Evolutionary conservation across 139 green algal species (phyloP).

Genomic region (Micromonas commoda): DNA sequence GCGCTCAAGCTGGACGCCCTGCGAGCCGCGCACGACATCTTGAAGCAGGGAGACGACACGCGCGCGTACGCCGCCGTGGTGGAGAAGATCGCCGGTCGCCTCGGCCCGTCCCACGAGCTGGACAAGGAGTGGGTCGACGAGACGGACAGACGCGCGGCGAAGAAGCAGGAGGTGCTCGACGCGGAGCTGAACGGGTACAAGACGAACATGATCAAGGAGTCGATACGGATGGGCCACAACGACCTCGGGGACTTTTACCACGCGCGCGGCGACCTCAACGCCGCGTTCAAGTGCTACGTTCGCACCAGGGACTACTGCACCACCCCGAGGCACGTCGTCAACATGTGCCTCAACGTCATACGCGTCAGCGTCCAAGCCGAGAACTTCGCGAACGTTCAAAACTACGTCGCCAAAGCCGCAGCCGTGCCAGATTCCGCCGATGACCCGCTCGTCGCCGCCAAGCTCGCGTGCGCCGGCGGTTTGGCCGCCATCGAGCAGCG

Average conservation of each 20-base stretch:
- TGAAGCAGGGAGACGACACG: background rate
- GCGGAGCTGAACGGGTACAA: constrained; percentile 64
- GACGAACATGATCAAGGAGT: constrained; percentile 83
- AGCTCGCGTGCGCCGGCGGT: constrained; percentile 58
- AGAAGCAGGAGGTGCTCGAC: constrained; percentile 53
- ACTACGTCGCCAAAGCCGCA: constrained; percentile 82
- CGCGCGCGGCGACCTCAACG: constrained; percentile 67
- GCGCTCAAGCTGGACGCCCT: background rate
- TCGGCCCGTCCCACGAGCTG: background rate
- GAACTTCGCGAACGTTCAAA: constrained; percentile 75
- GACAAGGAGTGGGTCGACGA: background rate
- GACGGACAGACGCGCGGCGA: background rate
- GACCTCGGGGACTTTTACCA: constrained; percentile 82
- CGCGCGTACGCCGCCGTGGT: background rate
- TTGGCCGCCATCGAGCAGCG: constrained; percentile 52
- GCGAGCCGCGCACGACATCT: background rate
- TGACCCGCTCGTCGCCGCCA: constrained; percentile 31
- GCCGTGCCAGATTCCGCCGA: too few relatives aligned
- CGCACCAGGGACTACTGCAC: constrained; percentile 88
- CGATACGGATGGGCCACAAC: constrained; percentile 80
- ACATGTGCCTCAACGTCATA: constrained; percentile 84
- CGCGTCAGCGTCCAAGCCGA: constrained; percentile 64
- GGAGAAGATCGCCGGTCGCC: background rate
- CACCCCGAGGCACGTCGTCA: constrained; percentile 68
- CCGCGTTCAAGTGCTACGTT: constrained; percentile 83